phyloP scores from a whole-genome alignment of 2,329 filamentous ascomycete species.

The Pseudogymnoascus sp. region DNA sequence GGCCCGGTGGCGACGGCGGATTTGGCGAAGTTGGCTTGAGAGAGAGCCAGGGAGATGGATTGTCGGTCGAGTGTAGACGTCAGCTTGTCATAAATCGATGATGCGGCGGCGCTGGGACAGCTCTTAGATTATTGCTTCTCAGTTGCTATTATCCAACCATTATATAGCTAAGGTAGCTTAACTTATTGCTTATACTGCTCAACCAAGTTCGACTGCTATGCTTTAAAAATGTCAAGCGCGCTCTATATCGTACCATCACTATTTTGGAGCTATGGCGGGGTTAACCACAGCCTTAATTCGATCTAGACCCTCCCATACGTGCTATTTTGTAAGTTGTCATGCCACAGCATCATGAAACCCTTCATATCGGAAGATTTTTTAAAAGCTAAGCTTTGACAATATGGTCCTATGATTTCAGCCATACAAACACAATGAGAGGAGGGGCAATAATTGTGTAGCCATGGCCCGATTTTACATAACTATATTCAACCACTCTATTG shows the following conservation, averaged over 20 bases:
- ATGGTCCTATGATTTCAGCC: background rate
- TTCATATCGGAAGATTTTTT: background rate
- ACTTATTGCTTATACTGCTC: background rate
- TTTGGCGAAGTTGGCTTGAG: background rate
- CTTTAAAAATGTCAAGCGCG: background rate
- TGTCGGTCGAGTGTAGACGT: background rate
- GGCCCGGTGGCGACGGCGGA: constrained; percentile 47
- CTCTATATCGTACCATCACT: background rate
- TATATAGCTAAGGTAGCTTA: background rate
- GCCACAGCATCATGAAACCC: background rate
- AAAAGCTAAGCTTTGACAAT: background rate
- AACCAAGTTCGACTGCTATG: background rate
- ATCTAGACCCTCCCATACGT: background rate
- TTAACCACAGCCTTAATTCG: background rate
- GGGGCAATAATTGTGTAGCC: background rate
- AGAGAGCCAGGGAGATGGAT: background rate
- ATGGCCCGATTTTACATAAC: background rate
- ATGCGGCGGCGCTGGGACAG: background rate
- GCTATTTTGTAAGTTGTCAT: background rate
- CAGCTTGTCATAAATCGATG: background rate
- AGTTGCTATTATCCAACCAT: background rate
- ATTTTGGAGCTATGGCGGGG: background rate
- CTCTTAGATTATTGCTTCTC: background rate
- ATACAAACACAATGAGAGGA: background rate
- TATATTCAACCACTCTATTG: background rate